These are phyloP conservation scores for Fusarium staphyleae DNA, from an alignment of 2,329 filamentous ascomycete genomes.

Conservation along the genomic window DNA sequence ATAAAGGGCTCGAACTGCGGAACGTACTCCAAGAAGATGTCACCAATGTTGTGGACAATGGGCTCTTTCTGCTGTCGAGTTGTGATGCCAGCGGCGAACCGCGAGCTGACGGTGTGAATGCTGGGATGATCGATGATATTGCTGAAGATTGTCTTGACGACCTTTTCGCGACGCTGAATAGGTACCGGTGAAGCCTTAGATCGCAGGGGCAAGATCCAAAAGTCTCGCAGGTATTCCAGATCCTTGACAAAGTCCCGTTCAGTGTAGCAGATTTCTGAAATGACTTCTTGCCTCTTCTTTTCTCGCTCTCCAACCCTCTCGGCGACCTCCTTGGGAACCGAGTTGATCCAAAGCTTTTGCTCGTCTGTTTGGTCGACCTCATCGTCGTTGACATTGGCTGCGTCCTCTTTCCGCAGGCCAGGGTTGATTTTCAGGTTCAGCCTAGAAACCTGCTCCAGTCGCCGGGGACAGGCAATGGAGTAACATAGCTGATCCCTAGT, in stretches of 20 bases:
- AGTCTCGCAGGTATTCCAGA: conserved; percentile 94
- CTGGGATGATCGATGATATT: conserved; percentile 86
- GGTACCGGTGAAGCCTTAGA: conserved; percentile 87
- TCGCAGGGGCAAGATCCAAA: conserved; percentile 94
- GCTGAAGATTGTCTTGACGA: conserved; percentile 92
- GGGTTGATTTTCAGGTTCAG: conserved; percentile 93
- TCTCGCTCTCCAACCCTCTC: conserved; percentile 89
- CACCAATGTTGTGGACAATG: conserved; percentile 87
- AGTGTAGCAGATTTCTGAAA: conserved; percentile 98
- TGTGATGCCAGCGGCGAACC: conserved; percentile 87
- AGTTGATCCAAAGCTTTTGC: conserved; percentile 99
- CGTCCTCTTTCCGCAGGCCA: conserved; percentile 74
- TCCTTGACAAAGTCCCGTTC: conserved; percentile 99
- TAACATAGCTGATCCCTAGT: conserved; percentile 96
- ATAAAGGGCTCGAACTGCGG: conserved; percentile 96
- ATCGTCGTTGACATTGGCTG: conserved; percentile 72
- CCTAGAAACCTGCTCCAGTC: conserved; percentile 92
- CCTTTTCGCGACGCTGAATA: conserved; percentile 83
- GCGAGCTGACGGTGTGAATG: conserved; percentile 89
- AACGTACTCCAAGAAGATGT: conserved; percentile 92
- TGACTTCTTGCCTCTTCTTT: conserved; percentile 97
- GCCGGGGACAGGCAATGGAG: conserved; percentile 93
- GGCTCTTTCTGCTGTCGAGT: conserved; percentile 88
- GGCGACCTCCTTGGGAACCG: conserved; percentile 91
- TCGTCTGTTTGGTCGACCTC: conserved; percentile 86